Evolutionary conservation across 2,329 filamentous ascomycete species (phyloP).

Genomic region (Penicillium paneum): DNA sequence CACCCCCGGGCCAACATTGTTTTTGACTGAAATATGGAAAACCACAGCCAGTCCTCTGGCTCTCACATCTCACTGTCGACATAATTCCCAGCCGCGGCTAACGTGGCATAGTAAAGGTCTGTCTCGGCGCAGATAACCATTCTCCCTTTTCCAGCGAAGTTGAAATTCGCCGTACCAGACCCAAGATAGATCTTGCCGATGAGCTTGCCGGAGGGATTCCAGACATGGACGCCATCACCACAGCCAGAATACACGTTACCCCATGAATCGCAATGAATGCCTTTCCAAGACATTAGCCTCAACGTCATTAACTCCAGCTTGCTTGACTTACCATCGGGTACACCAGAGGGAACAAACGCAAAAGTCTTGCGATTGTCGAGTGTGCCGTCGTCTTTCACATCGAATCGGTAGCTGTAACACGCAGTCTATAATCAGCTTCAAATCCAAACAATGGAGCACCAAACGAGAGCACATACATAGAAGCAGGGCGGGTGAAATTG

Average conservation of each 20-base stretch:
- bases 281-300: slow-evolving; percentile 3
- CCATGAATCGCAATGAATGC: slow-evolving; percentile 50
- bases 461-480: slow-evolving; percentile 9
- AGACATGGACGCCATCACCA: slow-evolving; percentile 55
- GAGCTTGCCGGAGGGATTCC: slow-evolving; percentile 48
- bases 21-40: neutral
- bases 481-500: slow-evolving; percentile 15
- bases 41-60: too few relatives aligned
- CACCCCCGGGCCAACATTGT: neutral
- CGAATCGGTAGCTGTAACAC: slow-evolving; percentile 11
- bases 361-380: slow-evolving; percentile 20
- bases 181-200: slow-evolving; percentile 54
- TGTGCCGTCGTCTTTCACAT: slow-evolving; percentile 13
- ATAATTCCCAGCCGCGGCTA: slow-evolving; percentile 16
- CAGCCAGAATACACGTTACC: slow-evolving; percentile 57
- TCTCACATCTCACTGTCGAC: slow-evolving; percentile 17
- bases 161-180: slow-evolving; percentile 45
- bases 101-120: slow-evolving; percentile 18
- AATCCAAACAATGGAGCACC: neutral
- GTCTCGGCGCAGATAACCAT: slow-evolving; percentile 23
- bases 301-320: neutral
- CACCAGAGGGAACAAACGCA: slow-evolving; percentile 11
- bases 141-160: slow-evolving; percentile 40
- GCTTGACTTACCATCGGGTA: slow-evolving; percentile 13
- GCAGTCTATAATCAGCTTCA: neutral